Evolutionary conservation across 106 monocot species (phyloP), one percentile per base, ranked within the genome.

Genomic region (Alisma plantagoaquatica): DNA sequence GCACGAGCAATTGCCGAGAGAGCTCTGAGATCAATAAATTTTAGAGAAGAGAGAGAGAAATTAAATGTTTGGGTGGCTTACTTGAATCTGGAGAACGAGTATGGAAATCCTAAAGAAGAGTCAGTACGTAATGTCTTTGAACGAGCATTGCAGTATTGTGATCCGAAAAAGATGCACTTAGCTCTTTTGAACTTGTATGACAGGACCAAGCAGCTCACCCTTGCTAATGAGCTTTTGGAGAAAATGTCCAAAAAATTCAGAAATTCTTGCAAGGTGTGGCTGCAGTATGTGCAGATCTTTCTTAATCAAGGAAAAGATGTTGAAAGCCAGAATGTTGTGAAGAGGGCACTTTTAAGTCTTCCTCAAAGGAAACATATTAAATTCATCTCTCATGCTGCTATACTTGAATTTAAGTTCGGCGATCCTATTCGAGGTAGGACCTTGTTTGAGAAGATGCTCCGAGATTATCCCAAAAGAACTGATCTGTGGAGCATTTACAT

Each of bases 61-160:
- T 70, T 96, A 14, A 96, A 96, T 65, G 66, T 96, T 60, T 96
- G 96, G 96, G 81, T 81, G 1, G 96, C 96, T 19, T 96, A 84
- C 61, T 74, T 96, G 31, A 96, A 96, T 69, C 49, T 96, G 52
- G 96, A 96, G 64, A 84, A 84, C 74, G 75, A 78, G 70, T 82
- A 89, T 67, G 96, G 96, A 38, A 85, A 29, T 53, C 81, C 96
- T 11, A 64, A 68, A 10, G 81, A 96, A 89, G 96, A 89, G 23
- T 57, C 84, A 66, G 96, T 96, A 20, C 73, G 57, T 52, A 84
- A 76, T 61, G 65, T 35, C 10, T 96, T 96, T 60, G 70, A 77
- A 23, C 83, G 81, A 55, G 96, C 96, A 23, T 60, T 96, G 54
- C 81, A 89, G 19, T 76, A 62, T 4, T 89, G 81, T 63, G 96